Base-by-base conservation (phyloP, 495 filamentous ascomycete genomes). In the Bacidia gigantensis region DNA sequence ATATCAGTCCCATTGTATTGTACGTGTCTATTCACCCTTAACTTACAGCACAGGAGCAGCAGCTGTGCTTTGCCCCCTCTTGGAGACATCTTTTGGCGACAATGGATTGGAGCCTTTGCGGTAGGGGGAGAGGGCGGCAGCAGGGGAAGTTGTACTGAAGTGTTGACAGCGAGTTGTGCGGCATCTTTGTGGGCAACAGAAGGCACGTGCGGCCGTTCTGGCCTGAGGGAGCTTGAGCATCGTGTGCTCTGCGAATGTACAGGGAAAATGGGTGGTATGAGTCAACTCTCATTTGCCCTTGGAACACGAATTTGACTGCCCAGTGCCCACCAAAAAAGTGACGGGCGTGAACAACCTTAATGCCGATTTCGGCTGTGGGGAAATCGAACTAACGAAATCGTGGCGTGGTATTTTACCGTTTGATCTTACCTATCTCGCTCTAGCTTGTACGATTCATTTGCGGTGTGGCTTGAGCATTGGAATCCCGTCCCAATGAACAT, bases 21-120 rank as follows among this genome's bases (percentile, higher is more conserved):
- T 26, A 25, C 23, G 24, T 14, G 1, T 24, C 46, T 45, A 25
- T 3, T 1, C 18, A n/a, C 11, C 12, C 2, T 18, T 46, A 5
- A 69, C 73, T 65, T 52, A 77, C 73, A 71, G 58, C 17, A 66
- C 62, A 45, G 68, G 48, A 46, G 71, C 65, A 14, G 72, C 64
- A 43, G 66, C 73, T 24, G 74, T 77, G 55, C 72, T 75, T 62
- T 75, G 71, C 35, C 58, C 55, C 64, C 74, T 67, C 61, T 69
- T 75, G 35, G 62, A 32, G 14, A 32, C 32, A 23, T 61, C 56
- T 1, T 52, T 26, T 39, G 51, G 60, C 66, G 69, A 53, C 58
- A 47, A 29, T 11, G 47, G 17, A 22, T 22, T 54, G 3, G 26
- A 26, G 22, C 29, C 26, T 26, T 26, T 61, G 65, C 70, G 64